Percentiles rank a stretch among this genome's conserved stretches.
phyloP scores from a whole-genome alignment of 345 rosid genomes.

The Lepidium sativum region DNA sequence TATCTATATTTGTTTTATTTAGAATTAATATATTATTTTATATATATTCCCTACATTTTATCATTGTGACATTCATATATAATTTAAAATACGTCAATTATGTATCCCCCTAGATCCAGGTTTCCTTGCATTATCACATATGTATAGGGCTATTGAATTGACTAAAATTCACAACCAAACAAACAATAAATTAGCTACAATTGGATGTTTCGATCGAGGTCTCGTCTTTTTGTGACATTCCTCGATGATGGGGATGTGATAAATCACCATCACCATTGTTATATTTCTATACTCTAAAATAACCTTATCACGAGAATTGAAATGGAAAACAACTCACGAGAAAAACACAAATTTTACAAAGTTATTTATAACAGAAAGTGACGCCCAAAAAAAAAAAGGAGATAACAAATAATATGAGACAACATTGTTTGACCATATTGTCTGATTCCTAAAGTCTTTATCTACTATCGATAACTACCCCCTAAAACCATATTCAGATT shows the following conservation, averaged over 20 bases:
- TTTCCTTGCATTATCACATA: background rate
- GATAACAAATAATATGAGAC: background rate
- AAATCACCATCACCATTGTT: background rate
- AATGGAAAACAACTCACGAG: background rate
- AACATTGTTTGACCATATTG: background rate
- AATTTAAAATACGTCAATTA: background rate
- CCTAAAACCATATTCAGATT: background rate
- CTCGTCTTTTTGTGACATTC: background rate
- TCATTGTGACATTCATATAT: background rate
- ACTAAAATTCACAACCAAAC: background rate
- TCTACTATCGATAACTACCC: background rate
- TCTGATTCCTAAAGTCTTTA: background rate
- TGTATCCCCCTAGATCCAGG: background rate
- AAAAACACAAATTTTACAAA: background rate
- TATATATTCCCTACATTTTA: background rate
- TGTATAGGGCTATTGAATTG: background rate
- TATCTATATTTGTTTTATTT: too few relatives aligned
- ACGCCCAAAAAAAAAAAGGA: background rate
- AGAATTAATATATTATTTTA: too few relatives aligned
- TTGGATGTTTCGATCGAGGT: background rate
- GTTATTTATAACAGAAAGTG: background rate
- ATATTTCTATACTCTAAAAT: background rate
- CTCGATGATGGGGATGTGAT: background rate
- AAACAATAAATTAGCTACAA: background rate
- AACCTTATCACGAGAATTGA: background rate